Percentiles rank a stretch among this genome's conserved stretches.
These are phyloP conservation scores for Xylaria grammica DNA, from an alignment of 495 filamentous ascomycete species.

Conservation along the genomic window DNA sequence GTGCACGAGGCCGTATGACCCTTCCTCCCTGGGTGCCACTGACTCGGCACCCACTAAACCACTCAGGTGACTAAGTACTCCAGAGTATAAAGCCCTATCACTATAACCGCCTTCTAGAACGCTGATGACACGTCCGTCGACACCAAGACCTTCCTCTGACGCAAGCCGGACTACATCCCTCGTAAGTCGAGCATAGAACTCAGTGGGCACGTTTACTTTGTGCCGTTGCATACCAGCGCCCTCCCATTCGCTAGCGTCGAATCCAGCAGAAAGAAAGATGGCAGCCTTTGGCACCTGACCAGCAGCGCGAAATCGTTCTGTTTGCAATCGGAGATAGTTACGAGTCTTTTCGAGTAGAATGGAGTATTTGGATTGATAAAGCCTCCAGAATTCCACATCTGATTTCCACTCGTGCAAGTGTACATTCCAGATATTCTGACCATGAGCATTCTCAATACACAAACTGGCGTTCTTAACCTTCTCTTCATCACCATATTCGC, in stretches of 20 bases:
- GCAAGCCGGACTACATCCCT: slow-evolving; percentile 81
- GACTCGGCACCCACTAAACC: slow-evolving; percentile 68
- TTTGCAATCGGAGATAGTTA: slow-evolving; percentile 70
- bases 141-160: slow-evolving; percentile 75
- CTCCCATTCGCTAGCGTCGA: slow-evolving; percentile 96
- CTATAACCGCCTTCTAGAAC: slow-evolving; percentile 96
- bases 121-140: slow-evolving; percentile 85
- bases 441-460: slow-evolving; percentile 89
- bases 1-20: slow-evolving; percentile 45
- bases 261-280: slow-evolving; percentile 93
- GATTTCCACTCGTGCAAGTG: slow-evolving; percentile 88
- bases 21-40: slow-evolving; percentile 42
- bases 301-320: slow-evolving; percentile 60
- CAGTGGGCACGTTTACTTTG: slow-evolving; percentile 91
- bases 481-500: slow-evolving; percentile 84
- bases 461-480: slow-evolving; percentile 91
- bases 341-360: slow-evolving; percentile 80
- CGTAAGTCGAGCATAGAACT: slow-evolving; percentile 92
- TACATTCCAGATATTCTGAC: slow-evolving; percentile 95
- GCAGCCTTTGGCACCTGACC: slow-evolving; percentile 72
- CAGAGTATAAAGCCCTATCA: slow-evolving; percentile 84
- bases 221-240: slow-evolving; percentile 91
- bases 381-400: slow-evolving; percentile 80
- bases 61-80: slow-evolving; percentile 85
- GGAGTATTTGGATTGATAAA: slow-evolving; percentile 79